phyloP scores from a whole-genome alignment of 129 eudicot species.

The Flaveria robusta region DNA sequence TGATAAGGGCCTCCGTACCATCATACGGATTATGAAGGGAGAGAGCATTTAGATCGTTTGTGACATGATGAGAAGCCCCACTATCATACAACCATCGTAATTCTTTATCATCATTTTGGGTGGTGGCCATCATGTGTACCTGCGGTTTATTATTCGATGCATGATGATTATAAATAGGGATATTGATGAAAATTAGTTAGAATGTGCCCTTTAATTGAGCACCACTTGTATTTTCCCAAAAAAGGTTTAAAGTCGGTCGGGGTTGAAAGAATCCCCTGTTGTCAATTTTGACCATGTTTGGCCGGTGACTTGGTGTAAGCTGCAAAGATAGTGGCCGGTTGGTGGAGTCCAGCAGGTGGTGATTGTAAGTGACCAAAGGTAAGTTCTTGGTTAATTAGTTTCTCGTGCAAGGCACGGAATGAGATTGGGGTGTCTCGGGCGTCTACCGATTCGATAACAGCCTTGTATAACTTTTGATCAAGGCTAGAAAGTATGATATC shows the following conservation, averaged over 20 bases:
- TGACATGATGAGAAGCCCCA: neutral
- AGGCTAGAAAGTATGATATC: too few species aligned
- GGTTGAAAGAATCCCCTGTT: neutral
- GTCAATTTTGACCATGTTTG: neutral
- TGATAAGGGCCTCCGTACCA: too few species aligned
- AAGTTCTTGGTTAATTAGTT: neutral
- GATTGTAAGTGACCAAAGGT: too few species aligned
- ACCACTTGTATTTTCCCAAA: neutral
- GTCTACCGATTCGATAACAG: too few species aligned
- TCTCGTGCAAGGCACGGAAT: too few species aligned
- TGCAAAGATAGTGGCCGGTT: neutral
- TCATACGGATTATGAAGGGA: neutral
- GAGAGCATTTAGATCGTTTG: neutral
- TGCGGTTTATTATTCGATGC: too few species aligned
- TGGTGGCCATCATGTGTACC: too few species aligned
- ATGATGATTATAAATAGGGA: neutral
- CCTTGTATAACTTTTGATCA: too few species aligned
- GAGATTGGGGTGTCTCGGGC: too few species aligned
- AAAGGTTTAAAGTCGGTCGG: neutral
- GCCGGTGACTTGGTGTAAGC: neutral
- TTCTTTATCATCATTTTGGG: neutral
- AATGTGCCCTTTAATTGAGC: constrained; percentile 3
- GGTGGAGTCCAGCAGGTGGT: neutral
- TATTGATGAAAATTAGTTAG: neutral
- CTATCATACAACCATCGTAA: neutral